Conservation (phyloP, 177 flowering plant species). For the Vitis hybrid region DNA sequence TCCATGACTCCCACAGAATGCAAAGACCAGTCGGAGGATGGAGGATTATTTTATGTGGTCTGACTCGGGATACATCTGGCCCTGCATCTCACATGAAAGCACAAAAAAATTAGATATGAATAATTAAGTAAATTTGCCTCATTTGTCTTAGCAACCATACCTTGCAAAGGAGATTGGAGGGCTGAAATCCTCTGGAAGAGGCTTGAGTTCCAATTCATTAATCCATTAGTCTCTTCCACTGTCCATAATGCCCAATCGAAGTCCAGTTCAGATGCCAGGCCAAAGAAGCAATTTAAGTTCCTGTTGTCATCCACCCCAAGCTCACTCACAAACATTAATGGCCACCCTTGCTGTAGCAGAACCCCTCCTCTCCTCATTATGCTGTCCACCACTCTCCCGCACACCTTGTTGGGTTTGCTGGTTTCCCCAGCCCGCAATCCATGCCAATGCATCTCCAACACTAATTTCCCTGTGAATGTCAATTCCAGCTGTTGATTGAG, state of each 20-base stretch:
- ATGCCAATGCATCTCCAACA: no score
- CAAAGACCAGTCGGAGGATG: conserved; percentile 27
- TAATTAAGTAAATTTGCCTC: neutral
- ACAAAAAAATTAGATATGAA: neutral
- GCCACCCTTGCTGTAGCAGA: no score
- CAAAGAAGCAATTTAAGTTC: no score
- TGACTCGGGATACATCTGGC: neutral
- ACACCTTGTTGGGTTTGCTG: no score
- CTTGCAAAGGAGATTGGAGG: conserved; percentile 14
- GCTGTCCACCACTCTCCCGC: no score
- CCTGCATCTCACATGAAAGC: neutral
- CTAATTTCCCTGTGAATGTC: no score
- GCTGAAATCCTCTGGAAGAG: conserved; percentile 12
- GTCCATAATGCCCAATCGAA: no score
- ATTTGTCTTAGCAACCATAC: conserved; percentile 1
- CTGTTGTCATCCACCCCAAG: no score
- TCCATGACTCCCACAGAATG: neutral
- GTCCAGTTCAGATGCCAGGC: no score
- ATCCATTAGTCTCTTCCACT: conserved; percentile 21
- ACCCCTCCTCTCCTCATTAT: no score
- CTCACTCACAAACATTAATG: no score
- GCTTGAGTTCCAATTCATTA: conserved; percentile 11
- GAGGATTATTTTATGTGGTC: conserved; percentile 7
- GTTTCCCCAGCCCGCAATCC: no score
- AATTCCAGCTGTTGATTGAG: neutral